Evolutionary conservation across 306 rosid species (phyloP).

Genomic region (Pterocarpus santalinus): DNA sequence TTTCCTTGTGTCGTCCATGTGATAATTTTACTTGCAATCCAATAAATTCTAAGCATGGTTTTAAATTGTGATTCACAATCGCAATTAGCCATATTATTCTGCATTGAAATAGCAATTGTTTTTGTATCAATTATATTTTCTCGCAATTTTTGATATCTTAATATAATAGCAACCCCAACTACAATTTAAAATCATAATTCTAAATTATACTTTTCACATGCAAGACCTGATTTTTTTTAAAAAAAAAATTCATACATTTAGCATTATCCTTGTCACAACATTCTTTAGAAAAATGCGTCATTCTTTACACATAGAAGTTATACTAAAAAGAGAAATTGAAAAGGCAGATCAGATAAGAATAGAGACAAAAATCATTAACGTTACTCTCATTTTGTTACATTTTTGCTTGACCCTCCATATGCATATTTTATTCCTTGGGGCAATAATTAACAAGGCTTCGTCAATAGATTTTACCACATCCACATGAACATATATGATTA

Average conservation of each 20-base stretch:
- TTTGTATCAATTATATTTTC: too few relatives aligned
- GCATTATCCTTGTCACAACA: constrained; percentile 17
- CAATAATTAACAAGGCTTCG: not conserved
- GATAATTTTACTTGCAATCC: too few relatives aligned
- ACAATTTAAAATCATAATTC: too few relatives aligned
- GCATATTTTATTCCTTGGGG: not conserved
- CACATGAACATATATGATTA: not conserved
- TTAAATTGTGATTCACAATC: too few relatives aligned
- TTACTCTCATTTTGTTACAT: constrained; percentile 6
- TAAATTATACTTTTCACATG: not conserved
- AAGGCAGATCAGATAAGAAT: not conserved
- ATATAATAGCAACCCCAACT: not conserved
- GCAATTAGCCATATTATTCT: too few relatives aligned
- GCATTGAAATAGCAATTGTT: too few relatives aligned
- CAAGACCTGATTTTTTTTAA: not conserved
- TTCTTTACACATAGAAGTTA: not conserved
- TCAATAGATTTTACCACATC: not conserved
- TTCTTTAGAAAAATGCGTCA: not conserved
- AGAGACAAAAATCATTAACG: constrained; percentile 23
- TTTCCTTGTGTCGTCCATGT: too few relatives aligned
- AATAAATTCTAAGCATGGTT: too few relatives aligned
- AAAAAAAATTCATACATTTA: not conserved
- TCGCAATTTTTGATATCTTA: too few relatives aligned
- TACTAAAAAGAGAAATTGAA: not conserved
- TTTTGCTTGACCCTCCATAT: constrained; percentile 19